Base-by-base conservation (phyloP, 768 basidiomycete genomes). In the Phlebiopsis flavidoalba region DNA sequence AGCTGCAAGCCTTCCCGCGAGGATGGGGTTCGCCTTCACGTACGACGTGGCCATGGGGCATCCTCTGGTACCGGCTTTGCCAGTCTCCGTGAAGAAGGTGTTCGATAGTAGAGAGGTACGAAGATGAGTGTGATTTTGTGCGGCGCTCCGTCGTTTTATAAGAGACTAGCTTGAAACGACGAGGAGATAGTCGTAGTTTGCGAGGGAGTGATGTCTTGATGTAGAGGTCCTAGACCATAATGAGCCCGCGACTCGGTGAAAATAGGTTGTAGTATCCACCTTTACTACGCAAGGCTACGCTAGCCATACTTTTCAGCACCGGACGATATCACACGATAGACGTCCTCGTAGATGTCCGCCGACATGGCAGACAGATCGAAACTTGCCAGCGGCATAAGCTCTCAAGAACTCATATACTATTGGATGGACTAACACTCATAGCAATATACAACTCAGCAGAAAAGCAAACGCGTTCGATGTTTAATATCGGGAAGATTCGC, bases 51-150 rank as follows among this genome's bases (percentile, higher is more conserved):
- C n/a, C 85, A 88, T 21, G 80, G 68, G 0, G 80, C 80, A 36
- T 76, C 75, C 0, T 82, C 76, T 0, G 85, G 72, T 6, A 88
- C 74, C 0, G 82, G 82, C 47, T 76, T n/a, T 76, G 10, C 82
- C 88, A 31, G 73, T 77, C 63, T 77, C 72, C 0, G 85, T 85
- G 79, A 98, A 98, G 79, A 95, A 98, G 0, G 90, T 89, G 74
- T 98, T n/a, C 96, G 68, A 98, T n/a, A 98, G 76, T 96, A 96
- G 17, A 95, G 84, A 24, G n/a, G n/a, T n/a, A 97, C 79, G 75
- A 98, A 86, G 6, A n/a, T n/a, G 91, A 80, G 69, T 85, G 85
- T 47, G 91, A 79, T 69, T 88, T 88, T 5, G 81, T 83, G 36
- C 84, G 81, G 63, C 81, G 82, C 11, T 78, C 75, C 1, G 80